Evolutionary conservation across 2,329 filamentous ascomycete genomes (phyloP).

Genomic region (Emmonsia crescens): DNA sequence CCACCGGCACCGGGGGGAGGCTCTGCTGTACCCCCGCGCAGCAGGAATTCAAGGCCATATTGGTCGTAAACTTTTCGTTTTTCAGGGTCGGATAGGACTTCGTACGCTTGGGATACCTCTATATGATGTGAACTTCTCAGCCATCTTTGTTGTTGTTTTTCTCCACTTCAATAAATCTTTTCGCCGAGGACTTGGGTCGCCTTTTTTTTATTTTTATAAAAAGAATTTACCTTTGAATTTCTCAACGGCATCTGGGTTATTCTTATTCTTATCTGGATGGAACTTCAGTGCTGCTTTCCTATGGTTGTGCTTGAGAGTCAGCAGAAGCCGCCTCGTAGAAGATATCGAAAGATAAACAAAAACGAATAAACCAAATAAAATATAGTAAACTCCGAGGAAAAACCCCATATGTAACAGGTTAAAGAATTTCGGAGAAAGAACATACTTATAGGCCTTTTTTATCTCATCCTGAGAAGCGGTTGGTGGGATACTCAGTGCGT

Average conservation of each 20-base stretch:
- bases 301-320: constrained; percentile 13
- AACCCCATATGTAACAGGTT: too few relatives aligned
- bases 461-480: constrained; percentile 84
- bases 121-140: constrained; percentile 19
- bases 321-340: not conserved
- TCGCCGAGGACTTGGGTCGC: not conserved
- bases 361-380: not conserved
- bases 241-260: constrained; percentile 72
- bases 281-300: constrained; percentile 83
- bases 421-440: constrained; percentile 2
- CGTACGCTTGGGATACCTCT: constrained; percentile 94
- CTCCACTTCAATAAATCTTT: not conserved
- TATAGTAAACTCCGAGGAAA: not conserved
- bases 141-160: not conserved
- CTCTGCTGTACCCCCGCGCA: constrained; percentile 63
- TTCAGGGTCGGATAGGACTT: constrained; percentile 93
- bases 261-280: constrained; percentile 97
- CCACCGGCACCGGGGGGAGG: constrained; percentile 50
- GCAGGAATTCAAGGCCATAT: constrained; percentile 84
- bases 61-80: constrained; percentile 94
- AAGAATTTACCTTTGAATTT: constrained; percentile 68
- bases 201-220: not conserved
- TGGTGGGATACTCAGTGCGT: constrained; percentile 67
- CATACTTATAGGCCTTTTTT: constrained; percentile 87
- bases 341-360: not conserved